Conservation (phyloP, 1,284 basidiomycete species). For the Cronartium quercuum region DNA sequence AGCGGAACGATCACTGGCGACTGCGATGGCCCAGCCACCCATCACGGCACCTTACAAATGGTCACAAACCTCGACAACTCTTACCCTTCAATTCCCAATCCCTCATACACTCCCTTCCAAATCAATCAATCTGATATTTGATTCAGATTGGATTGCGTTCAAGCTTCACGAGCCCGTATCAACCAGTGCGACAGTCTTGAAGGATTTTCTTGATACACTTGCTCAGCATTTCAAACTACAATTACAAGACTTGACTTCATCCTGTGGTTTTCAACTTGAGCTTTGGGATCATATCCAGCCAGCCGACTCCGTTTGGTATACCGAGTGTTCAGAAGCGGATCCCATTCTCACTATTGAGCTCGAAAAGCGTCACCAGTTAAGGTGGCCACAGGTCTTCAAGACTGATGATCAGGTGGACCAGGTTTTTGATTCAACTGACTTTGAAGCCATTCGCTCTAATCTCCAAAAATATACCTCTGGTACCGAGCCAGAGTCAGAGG, state of each 20-base stretch:
- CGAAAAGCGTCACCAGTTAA: neutral
- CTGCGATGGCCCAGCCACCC: neutral
- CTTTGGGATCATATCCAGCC: neutral
- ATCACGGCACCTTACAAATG: slow-evolving; percentile 42
- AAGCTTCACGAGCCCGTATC: neutral
- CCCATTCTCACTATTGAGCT: slow-evolving; percentile 10
- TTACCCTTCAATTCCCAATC: slow-evolving; percentile 44
- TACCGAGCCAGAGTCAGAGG: neutral
- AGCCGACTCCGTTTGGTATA: slow-evolving; percentile 8
- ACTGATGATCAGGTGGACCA: slow-evolving; percentile 1
- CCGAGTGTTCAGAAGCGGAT: neutral
- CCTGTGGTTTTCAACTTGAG: neutral
- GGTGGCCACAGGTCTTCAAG: slow-evolving; percentile 25
- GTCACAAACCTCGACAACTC: slow-evolving; percentile 45
- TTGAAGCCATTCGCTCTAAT: slow-evolving; percentile 6
- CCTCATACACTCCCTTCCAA: slow-evolving; percentile 42
- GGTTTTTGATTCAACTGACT: slow-evolving; percentile 12
- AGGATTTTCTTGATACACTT: neutral
- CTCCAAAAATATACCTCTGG: slow-evolving; percentile 18
- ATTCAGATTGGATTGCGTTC: neutral
- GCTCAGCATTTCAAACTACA: neutral
- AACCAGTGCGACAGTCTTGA: neutral
- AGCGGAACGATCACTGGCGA: neutral
- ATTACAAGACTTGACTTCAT: neutral
- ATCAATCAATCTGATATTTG: slow-evolving; percentile 16